These are phyloP conservation scores for Purshia tridentata DNA, from an alignment of 306 rosid genomes.

Conservation along the genomic window DNA sequence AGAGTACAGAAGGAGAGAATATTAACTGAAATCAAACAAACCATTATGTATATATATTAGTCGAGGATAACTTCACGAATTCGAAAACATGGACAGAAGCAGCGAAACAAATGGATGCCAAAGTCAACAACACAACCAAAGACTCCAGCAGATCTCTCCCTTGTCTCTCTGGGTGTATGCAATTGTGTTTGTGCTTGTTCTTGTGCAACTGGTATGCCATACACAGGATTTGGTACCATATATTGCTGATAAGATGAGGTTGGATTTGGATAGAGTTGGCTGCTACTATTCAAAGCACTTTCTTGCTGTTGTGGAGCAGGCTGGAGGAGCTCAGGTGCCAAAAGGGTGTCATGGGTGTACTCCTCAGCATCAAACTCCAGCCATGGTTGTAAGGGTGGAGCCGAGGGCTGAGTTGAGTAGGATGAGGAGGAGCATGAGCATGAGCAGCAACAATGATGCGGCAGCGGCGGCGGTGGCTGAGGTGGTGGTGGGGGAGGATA, in stretches of 20 bases:
- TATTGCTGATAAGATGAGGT: conserved; percentile 47
- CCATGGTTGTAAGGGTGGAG: conserved; percentile 79
- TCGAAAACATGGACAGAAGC: conserved; percentile 56
- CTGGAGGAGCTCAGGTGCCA: conserved; percentile 2
- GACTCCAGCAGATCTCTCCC: conserved; percentile 27
- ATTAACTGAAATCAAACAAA: too few species aligned
- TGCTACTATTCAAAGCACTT: neutral
- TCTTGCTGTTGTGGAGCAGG: conserved; percentile 25
- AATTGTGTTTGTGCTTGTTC: too few species aligned
- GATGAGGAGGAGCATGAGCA: conserved; percentile 14
- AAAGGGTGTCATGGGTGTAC: conserved; percentile 33
- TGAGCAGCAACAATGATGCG: conserved; percentile 25
- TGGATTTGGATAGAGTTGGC: neutral
- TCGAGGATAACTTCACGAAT: conserved; percentile 20
- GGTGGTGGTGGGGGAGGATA: conserved; percentile 32
- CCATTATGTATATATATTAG: neutral
- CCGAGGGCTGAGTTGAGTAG: conserved; percentile 48
- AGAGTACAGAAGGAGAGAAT: too few species aligned
- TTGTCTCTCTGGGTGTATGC: neutral
- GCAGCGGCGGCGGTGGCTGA: conserved; percentile 20
- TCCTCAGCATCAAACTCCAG: conserved; percentile 25
- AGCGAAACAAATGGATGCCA: conserved; percentile 44
- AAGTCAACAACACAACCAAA: conserved; percentile 36
- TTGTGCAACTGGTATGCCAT: conserved; percentile 46
- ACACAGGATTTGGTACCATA: conserved; percentile 41